A percentile compares a stretch with the other conserved stretches of the same genome.
phyloP scores from a whole-genome alignment of 2,329 filamentous ascomycete genomes.

The Paecilomyces niveus region DNA sequence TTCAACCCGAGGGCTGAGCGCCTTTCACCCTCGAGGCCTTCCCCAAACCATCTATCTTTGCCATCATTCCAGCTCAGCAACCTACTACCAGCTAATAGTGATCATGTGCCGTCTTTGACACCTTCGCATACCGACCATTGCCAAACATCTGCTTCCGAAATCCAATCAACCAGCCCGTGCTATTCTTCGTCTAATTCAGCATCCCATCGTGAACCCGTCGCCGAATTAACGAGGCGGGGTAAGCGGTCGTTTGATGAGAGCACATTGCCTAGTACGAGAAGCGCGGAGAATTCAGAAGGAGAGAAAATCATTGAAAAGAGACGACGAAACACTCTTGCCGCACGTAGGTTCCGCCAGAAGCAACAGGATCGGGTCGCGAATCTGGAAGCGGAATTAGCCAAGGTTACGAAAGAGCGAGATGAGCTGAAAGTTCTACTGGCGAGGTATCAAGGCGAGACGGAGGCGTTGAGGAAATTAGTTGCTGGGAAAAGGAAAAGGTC shows the following conservation, averaged over 20 bases:
- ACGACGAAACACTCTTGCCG: conserved; percentile 63
- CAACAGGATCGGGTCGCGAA: conserved; percentile 59
- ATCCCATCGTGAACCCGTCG: neutral
- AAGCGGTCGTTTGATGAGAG: neutral
- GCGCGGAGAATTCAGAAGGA: neutral
- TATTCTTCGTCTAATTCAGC: neutral
- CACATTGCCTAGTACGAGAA: neutral
- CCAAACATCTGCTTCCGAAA: neutral
- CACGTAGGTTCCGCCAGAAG: conserved; percentile 64
- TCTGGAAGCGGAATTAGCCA: conserved; percentile 53
- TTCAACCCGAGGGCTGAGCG: neutral
- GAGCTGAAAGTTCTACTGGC: conserved; percentile 57
- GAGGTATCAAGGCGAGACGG: conserved; percentile 58
- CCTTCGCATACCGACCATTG: neutral
- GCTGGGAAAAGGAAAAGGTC: neutral
- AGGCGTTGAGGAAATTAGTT: conserved; percentile 49
- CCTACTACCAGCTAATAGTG: neutral
- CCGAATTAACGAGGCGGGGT: neutral
- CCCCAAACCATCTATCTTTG: neutral
- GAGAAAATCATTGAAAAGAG: conserved; percentile 42
- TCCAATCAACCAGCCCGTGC: neutral
- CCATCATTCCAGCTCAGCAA: neutral
- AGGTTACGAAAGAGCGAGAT: conserved; percentile 56
- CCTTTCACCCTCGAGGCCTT: neutral
- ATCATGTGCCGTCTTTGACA: neutral